These are phyloP conservation scores for Solanum habrochaites DNA, from an alignment of 257 asterid genomes.

Conservation along the genomic window DNA sequence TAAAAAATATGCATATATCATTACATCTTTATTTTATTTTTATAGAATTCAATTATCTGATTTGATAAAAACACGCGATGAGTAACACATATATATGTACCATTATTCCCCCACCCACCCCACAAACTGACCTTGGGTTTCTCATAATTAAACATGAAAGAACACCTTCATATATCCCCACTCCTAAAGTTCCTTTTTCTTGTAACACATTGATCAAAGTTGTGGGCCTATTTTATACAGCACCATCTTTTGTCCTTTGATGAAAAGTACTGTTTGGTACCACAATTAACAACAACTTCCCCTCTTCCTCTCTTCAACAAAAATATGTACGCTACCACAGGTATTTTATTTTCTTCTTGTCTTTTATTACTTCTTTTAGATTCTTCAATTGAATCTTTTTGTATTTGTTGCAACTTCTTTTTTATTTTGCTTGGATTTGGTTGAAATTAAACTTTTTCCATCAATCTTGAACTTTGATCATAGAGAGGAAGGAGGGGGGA, in stretches of 20 bases:
- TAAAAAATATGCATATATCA: background rate
- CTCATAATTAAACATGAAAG: slow-evolving; percentile 24
- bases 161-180: background rate
- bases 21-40: rapidly evolving
- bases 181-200: background rate
- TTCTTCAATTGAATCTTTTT: background rate
- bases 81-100: background rate
- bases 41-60: too few relatives aligned
- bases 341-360: background rate
- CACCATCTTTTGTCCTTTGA: slow-evolving; percentile 13
- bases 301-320: background rate
- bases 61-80: background rate
- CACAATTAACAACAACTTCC: background rate
- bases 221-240: background rate
- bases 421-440: background rate
- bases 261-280: background rate
- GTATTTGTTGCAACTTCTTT: background rate
- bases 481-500: background rate
- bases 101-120: background rate
- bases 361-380: background rate
- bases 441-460: background rate
- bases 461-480: background rate
- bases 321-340: background rate
- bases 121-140: slow-evolving; percentile 9
- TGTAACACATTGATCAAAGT: background rate